Evolutionary conservation across 208 protist genomes (phyloP), one percentile per base, ranked within the genome.

Genomic region (Leishmania turanica): DNA sequence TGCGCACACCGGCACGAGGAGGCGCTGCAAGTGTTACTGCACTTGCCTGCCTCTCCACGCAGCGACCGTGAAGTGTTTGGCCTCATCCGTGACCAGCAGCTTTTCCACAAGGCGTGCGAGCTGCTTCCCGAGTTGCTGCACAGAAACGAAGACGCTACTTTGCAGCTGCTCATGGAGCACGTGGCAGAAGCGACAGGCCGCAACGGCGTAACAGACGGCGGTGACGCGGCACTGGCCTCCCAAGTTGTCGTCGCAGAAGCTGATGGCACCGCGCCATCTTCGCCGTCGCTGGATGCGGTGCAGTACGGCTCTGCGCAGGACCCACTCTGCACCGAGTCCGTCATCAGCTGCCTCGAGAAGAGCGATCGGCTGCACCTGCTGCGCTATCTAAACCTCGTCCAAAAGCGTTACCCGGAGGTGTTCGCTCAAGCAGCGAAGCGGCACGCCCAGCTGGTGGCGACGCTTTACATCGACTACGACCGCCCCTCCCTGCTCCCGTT

Each of bases 401-500:
- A 86, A 40, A 58, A 86, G 66, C 3, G 34, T 54, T 47, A 90
- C 84, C 79, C 79, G 60, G 62, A 64, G 17, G 74, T 77, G 45
- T 90, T 90, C 34, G 74, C 77, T 6, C 70, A 77, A 5, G 49
- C 58, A 24, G 88, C 85, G 9, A 84, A 82, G 71, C 84, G 86
- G 49, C 81, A 92, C 53, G 92, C 90, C 21, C 90, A 93, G 70
- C 89, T 96, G 34, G 72, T 96, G 47, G 90, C 93, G 21, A 89
- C 88, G 27, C 88, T 97, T 2, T 94, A 90, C 74, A 92, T 96
- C 58, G 90, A 95, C 83, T 92, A 95, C 86, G 88, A 91, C 69
- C 89, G 89, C 58, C 72, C 71, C 31, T 82, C 83, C 11, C 77
- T 96, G 34, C 75, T 95, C 34, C 49, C 87, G 1, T 96, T 96